These are phyloP conservation scores for Aureobasidium mangrovei DNA, from an alignment of 2,329 filamentous ascomycete species.

Conservation along the genomic window DNA sequence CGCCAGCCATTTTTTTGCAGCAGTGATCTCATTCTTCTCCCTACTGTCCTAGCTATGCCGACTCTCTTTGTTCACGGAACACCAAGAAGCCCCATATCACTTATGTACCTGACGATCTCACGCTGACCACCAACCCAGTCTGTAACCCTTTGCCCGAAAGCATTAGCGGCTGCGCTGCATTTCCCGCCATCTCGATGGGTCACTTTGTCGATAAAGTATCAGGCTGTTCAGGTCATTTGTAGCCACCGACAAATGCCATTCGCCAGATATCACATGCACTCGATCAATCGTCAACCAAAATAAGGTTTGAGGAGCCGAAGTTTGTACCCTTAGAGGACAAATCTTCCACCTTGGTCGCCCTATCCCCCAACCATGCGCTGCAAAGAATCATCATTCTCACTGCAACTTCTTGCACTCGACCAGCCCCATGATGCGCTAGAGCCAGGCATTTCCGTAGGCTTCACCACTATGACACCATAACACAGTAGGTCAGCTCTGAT, in stretches of 20 bases:
- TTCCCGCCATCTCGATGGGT: too few relatives aligned
- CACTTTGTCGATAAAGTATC: too few relatives aligned
- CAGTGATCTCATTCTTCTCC: neutral
- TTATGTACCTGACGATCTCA: neutral
- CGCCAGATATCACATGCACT: neutral
- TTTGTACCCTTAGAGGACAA: slow-evolving; percentile 5
- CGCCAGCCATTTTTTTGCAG: neutral
- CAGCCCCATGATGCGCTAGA: neutral
- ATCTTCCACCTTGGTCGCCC: neutral
- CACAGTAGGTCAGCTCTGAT: neutral
- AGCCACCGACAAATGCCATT: neutral
- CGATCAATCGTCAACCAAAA: neutral
- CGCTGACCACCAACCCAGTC: neutral
- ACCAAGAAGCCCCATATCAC: neutral
- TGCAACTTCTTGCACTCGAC: neutral
- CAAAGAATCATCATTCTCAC: neutral
- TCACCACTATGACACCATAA: slow-evolving; percentile 5
- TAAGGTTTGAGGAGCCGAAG: slow-evolving; percentile 13
- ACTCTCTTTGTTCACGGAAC: neutral
- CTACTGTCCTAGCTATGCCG: neutral
- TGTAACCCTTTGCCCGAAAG: neutral
- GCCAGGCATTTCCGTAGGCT: neutral
- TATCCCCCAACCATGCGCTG: neutral
- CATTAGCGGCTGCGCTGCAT: too few relatives aligned
- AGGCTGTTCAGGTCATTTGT: neutral